Conservation (phyloP, 345 rosid genomes). For the Populus davidiana region DNA sequence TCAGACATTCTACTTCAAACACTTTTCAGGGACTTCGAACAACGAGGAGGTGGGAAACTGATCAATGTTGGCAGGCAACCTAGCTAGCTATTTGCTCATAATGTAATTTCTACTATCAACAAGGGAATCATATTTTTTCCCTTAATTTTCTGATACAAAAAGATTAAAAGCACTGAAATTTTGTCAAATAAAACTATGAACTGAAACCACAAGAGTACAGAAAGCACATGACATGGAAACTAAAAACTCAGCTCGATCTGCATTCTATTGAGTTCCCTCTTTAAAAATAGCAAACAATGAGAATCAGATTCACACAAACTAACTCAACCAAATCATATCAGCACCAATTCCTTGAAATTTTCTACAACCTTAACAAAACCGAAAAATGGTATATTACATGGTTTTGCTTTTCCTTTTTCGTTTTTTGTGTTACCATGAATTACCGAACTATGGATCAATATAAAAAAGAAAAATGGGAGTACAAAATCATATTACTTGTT, state of each 20-base stretch:
- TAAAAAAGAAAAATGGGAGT: too few species aligned
- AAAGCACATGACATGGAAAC: background rate
- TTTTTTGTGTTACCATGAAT: too few species aligned
- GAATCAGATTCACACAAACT: too few species aligned
- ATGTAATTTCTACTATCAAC: background rate
- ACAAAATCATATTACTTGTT: too few species aligned
- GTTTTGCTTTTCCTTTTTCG: background rate
- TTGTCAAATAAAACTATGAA: background rate
- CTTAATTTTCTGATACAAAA: background rate
- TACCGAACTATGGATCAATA: too few species aligned
- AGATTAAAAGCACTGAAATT: background rate
- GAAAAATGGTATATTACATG: background rate
- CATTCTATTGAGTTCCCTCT: background rate
- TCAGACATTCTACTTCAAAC: background rate
- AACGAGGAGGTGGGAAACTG: slow-evolving; percentile 23
- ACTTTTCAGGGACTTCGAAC: background rate
- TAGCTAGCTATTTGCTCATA: background rate
- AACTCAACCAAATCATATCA: too few species aligned
- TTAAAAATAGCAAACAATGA: background rate
- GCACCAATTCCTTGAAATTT: too few species aligned
- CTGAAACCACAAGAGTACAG: background rate
- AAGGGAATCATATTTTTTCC: background rate
- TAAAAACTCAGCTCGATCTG: background rate
- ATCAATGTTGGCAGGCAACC: slow-evolving; percentile 15
- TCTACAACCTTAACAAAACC: too few species aligned